Percentiles rank a stretch among this genome's conserved stretches.
These are phyloP conservation scores for Saussurea involucrata DNA, from an alignment of 129 eudicot species.

Conservation along the genomic window DNA sequence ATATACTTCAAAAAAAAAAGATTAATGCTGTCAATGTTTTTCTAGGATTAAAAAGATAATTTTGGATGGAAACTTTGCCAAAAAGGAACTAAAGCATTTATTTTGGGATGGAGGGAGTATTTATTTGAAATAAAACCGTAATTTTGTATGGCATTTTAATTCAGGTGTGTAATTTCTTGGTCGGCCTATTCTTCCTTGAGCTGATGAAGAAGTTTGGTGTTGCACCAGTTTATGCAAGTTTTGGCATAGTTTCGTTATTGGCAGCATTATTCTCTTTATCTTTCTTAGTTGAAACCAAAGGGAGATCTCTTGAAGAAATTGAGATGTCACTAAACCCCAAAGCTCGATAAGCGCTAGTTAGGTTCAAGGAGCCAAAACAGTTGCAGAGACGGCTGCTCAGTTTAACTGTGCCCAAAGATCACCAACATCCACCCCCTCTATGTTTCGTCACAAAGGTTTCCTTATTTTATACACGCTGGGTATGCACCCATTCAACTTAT, in stretches of 20 bases:
- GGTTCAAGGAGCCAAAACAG: neutral
- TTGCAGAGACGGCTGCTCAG: neutral
- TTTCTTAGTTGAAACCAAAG: constrained; percentile 79
- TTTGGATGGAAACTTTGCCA: neutral
- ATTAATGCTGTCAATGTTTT: neutral
- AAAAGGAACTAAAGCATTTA: neutral
- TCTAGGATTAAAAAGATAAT: neutral
- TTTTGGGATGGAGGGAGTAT: neutral
- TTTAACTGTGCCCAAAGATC: neutral
- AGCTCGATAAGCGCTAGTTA: constrained; percentile 10
- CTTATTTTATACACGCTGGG: neutral
- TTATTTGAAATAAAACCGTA: neutral
- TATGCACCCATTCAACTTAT: neutral
- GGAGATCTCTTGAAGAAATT: constrained; percentile 87
- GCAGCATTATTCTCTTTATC: constrained; percentile 65
- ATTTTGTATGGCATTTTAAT: constrained; percentile 13
- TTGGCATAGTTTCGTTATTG: constrained; percentile 64
- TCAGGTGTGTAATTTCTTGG: constrained; percentile 77
- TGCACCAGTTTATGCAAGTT: constrained; percentile 70
- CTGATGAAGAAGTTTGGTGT: constrained; percentile 67
- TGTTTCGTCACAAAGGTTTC: neutral
- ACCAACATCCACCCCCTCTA: neutral
- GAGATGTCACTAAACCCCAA: constrained; percentile 60
- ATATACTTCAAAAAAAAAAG: no score
- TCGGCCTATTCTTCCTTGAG: constrained; percentile 80